Base-by-base conservation (phyloP, 306 rosid genomes). In the Pyrus pyrifolia region DNA sequence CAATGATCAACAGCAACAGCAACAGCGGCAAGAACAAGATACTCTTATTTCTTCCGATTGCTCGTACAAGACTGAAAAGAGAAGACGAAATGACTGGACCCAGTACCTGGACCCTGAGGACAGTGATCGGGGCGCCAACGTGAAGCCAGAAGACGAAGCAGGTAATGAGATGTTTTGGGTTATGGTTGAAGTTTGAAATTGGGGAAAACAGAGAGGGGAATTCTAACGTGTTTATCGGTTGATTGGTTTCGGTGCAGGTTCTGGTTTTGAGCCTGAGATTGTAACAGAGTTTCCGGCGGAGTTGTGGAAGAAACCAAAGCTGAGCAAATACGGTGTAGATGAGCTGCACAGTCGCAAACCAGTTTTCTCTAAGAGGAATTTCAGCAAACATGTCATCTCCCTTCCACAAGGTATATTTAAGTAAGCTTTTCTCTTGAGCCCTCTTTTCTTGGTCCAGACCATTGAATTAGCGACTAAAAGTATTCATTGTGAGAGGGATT, bases 61-160 rank as follows among this genome's bases (percentile, higher is more conserved):
- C 44, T 22, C 60, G 29, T 4, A 21, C 31, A 57, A 6, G 49
- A 1, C 67, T 55, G 57, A 4, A 5, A 77, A 35, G 72, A 80
- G 80, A 25, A 83, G 75, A 49, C 83, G 86, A 51, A 80, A 51
- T 49, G 89, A 92, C 80, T 90, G 98, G 96, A 86, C 82, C 12
- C 83, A 81, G 27, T 95, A 89, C 76, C 97, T 95, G 9, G 91
- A 89, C 66, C 61, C 68, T 2, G 80, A 80, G 25, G 83, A 80
- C 4, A 46, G 49, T 11, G 55, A 53, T 77, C 61, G 12, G 45
- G 44, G 25, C 44, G 4, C 5, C 21, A 4, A 51, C 12, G 60
- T 25, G n/a, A 67, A 58, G 55, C 69, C 29, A 31, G 78, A 60
- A 58, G 55, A 55, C 11, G 62, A 69, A 13, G 62, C 17, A 65